These are phyloP conservation scores for Termitomyces sp. DNA, from an alignment of 768 basidiomycete species.

Conservation along the genomic window DNA sequence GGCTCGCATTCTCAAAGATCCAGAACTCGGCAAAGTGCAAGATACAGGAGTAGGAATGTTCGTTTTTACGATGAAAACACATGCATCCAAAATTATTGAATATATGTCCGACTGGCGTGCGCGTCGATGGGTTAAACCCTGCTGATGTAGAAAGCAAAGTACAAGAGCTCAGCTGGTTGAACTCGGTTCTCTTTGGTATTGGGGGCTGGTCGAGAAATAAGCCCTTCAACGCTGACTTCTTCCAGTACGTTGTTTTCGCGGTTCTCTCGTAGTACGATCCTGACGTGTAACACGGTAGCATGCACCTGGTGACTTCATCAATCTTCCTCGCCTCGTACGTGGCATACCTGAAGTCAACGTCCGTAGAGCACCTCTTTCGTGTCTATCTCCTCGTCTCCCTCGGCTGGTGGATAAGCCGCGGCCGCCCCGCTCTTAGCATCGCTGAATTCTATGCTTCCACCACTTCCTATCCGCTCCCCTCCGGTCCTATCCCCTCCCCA, in stretches of 20 bases:
- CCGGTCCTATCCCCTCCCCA: slow-evolving; percentile 22
- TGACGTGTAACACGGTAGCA: slow-evolving; percentile 32
- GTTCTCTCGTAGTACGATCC: not conserved
- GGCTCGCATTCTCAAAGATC: slow-evolving; percentile 17
- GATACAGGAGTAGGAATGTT: slow-evolving; percentile 12
- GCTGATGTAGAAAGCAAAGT: slow-evolving; percentile 13
- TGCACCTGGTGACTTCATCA: slow-evolving; percentile 65
- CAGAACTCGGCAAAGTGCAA: slow-evolving; percentile 12
- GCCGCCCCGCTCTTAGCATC: slow-evolving; percentile 48
- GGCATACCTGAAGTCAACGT: slow-evolving; percentile 33
- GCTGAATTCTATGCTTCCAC: slow-evolving; percentile 40
- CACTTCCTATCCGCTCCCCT: slow-evolving; percentile 12
- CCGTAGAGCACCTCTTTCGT: slow-evolving; percentile 52
- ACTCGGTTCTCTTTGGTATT: slow-evolving; percentile 16
- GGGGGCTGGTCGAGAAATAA: slow-evolving; percentile 16
- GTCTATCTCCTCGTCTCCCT: slow-evolving; percentile 53
- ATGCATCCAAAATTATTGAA: slow-evolving; percentile 5
- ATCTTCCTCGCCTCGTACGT: slow-evolving; percentile 54
- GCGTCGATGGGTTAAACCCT: slow-evolving; percentile 11
- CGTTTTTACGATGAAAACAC: slow-evolving; percentile 7
- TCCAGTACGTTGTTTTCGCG: slow-evolving; percentile 12
- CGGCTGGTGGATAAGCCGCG: slow-evolving; percentile 55
- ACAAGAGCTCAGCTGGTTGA: slow-evolving; percentile 20
- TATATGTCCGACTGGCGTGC: slow-evolving; percentile 16
- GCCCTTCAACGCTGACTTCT: slow-evolving; percentile 20